A percentile compares a stretch with the other conserved stretches of the same genome.
phyloP scores from a whole-genome alignment of 192 early-diverging fungal genomes.

The Coemansia sp. region DNA sequence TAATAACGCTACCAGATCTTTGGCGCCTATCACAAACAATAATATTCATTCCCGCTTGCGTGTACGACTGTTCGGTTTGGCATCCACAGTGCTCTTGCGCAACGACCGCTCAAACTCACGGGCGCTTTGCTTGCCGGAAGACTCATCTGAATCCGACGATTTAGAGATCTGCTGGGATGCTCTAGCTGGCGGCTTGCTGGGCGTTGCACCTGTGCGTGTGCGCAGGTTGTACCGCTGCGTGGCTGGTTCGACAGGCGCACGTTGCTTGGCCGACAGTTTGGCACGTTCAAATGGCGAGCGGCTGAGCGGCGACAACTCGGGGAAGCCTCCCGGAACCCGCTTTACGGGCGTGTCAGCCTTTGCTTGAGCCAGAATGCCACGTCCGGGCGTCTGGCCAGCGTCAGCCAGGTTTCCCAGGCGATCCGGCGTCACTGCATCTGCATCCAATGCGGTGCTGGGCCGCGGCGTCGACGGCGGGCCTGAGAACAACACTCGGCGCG shows the following conservation, averaged over 20 bases:
- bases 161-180: background rate
- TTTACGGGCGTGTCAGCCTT: constrained; percentile 7
- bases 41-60: constrained; percentile 28
- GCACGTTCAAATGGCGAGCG: constrained; percentile 34
- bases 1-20: too few species aligned
- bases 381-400: constrained; percentile 16
- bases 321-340: constrained; percentile 19
- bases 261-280: constrained; percentile 10
- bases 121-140: constrained; percentile 20
- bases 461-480: constrained; percentile 43
- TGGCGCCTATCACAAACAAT: too few species aligned
- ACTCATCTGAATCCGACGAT: background rate
- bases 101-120: constrained; percentile 25
- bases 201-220: constrained; percentile 14
- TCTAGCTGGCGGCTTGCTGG: background rate
- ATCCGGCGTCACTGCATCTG: background rate
- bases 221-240: constrained; percentile 34
- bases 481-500: constrained; percentile 28
- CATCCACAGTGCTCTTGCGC: background rate
- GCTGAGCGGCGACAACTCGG: background rate
- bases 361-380: constrained; percentile 9
- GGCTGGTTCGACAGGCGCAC: background rate
- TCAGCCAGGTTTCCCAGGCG: background rate
- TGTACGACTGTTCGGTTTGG: constrained; percentile 12
- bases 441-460: too few species aligned